Percentiles rank a stretch among this genome's conserved stretches.
These are phyloP conservation scores for Globisporangium sylvaticum DNA, from an alignment of 352 stramenopile genomes.

Conservation along the genomic window DNA sequence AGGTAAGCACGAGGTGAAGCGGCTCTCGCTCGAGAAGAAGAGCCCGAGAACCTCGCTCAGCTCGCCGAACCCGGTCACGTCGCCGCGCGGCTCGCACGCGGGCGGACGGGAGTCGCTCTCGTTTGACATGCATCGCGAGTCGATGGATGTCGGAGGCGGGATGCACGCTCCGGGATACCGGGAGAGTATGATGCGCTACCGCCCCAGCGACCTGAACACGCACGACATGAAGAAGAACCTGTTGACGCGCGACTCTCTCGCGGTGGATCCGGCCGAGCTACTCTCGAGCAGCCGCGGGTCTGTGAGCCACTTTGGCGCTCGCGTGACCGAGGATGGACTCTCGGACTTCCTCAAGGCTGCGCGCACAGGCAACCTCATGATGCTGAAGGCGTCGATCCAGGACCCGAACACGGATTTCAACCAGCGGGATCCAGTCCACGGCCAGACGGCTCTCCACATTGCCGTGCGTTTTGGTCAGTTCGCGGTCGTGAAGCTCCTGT, in stretches of 20 bases:
- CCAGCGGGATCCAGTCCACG: constrained; percentile 64
- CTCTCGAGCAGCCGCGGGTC: constrained; percentile 32
- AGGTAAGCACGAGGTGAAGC: constrained; percentile 34
- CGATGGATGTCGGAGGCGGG: not conserved
- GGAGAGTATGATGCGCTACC: constrained; percentile 73
- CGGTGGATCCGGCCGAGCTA: constrained; percentile 17
- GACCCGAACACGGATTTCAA: constrained; percentile 58
- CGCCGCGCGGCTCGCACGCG: constrained; percentile 2
- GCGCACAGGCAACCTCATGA: constrained; percentile 58
- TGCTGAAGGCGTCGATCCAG: constrained; percentile 50
- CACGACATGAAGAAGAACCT: constrained; percentile 42
- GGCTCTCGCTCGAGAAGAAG: constrained; percentile 32
- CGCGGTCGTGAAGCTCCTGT: constrained; percentile 65
- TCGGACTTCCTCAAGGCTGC: constrained; percentile 58
- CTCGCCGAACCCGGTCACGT: constrained; percentile 8
- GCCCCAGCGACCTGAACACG: constrained; percentile 56
- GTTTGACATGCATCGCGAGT: constrained; percentile 16
- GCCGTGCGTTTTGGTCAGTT: constrained; percentile 77
- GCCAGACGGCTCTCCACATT: constrained; percentile 76
- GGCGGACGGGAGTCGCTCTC: constrained; percentile 10
- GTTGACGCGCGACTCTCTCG: constrained; percentile 54
- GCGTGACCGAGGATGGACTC: constrained; percentile 52
- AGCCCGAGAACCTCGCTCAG: not conserved
- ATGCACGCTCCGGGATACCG: constrained; percentile 21
- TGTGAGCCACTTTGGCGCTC: constrained; percentile 42